A percentile compares a stretch with the other conserved stretches of the same genome.
Evolutionary conservation across 2,329 filamentous ascomycete species (phyloP).

Genomic region (Chaetomium olivaceum): DNA sequence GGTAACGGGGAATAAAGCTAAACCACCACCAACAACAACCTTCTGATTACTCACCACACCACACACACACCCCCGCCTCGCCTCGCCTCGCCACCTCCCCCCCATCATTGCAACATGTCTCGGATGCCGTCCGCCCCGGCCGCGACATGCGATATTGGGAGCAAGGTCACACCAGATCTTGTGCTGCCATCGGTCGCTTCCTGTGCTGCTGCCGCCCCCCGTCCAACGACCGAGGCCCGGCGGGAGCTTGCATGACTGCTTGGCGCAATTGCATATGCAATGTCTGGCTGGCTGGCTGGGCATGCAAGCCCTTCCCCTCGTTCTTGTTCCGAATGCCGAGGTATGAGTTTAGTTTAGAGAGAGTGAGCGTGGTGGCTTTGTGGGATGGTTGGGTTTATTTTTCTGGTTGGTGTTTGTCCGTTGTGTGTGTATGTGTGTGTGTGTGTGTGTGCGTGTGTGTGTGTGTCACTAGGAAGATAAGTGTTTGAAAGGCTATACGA

Average conservation of each 20-base stretch:
- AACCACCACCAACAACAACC: no score
- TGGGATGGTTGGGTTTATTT: background rate
- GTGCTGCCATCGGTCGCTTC: no score
- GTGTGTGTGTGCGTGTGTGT: background rate
- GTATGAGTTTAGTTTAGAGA: no score
- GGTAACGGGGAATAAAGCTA: no score
- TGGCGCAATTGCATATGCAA: no score
- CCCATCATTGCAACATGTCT: conserved; percentile 8
- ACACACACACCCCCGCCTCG: background rate
- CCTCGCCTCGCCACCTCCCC: background rate
- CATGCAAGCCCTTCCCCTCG: background rate
- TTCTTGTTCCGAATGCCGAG: conserved; percentile 9
- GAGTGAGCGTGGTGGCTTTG: no score
- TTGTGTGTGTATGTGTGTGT: background rate
- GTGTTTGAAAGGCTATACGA: background rate
- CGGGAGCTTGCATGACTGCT: conserved; percentile 1
- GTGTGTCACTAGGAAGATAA: background rate
- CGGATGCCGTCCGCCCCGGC: conserved; percentile 19
- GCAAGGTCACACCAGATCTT: conserved; percentile 22
- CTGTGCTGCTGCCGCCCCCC: no score
- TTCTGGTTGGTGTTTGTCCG: background rate
- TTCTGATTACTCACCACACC: no score
- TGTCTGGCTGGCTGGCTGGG: no score
- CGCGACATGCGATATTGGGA: background rate
- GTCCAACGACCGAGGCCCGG: background rate